Evolutionary conservation across 2,329 filamentous ascomycete genomes (phyloP).

Genomic region (Chaetomium strumarium): DNA sequence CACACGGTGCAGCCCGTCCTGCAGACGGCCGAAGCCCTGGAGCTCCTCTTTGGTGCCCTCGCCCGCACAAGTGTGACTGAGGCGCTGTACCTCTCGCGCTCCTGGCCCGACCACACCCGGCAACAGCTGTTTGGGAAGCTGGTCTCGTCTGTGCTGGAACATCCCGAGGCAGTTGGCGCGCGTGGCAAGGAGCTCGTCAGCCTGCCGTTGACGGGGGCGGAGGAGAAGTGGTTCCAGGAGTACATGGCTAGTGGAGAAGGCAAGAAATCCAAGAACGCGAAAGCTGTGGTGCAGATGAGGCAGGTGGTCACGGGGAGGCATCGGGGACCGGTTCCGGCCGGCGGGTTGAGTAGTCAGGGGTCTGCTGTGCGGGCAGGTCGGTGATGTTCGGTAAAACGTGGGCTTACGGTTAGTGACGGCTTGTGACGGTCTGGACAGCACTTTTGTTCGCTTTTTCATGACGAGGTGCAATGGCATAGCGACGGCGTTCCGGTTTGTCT

Average conservation of each 20-base stretch:
- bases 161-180: conserved; percentile 36
- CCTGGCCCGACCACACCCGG: conserved; percentile 55
- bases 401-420: not conserved
- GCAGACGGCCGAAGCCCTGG: conserved; percentile 54
- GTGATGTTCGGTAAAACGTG: not conserved
- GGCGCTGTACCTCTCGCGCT: conserved; percentile 66
- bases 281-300: conserved; percentile 21
- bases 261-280: conserved; percentile 45
- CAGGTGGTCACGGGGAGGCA: conserved; percentile 23
- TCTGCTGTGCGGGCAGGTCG: conserved; percentile 7
- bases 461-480: conserved; percentile 7
- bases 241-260: conserved; percentile 61
- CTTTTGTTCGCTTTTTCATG: not conserved
- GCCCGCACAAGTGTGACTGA: conserved; percentile 62
- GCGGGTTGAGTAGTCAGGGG: conserved; percentile 1
- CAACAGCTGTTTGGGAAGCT: conserved; percentile 62
- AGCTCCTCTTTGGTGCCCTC: conserved; percentile 64
- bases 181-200: conserved; percentile 65
- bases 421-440: too few species aligned
- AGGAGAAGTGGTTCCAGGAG: conserved; percentile 70
- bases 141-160: conserved; percentile 51
- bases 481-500: conserved; percentile 11
- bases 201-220: conserved; percentile 62
- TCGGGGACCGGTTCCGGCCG: conserved; percentile 3
- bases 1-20: conserved; percentile 68